Conservation (phyloP, 441 rosid species). For the Erysimum cheiri region DNA sequence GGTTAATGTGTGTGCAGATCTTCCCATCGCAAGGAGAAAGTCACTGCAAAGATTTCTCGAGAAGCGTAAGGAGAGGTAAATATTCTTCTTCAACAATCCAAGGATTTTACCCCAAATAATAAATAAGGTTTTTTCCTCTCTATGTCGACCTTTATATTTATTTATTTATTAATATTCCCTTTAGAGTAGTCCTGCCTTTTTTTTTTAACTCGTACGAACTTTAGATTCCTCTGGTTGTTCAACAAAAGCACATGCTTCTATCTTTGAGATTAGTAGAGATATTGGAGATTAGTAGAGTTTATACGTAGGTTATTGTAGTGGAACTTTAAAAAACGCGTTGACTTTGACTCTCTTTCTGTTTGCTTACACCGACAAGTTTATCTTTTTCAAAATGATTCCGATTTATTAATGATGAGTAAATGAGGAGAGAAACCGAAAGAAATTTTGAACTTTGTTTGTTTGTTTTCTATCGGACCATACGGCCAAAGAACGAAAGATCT, state of each 20-base stretch:
- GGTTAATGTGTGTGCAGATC: slow-evolving; percentile 48
- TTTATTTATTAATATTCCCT: background rate
- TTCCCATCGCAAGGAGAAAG: slow-evolving; percentile 69
- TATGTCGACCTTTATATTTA: background rate
- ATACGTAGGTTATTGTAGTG: slow-evolving; percentile 2
- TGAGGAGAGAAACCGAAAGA: background rate
- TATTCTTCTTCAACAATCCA: slow-evolving; percentile 20
- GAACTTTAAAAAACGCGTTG: slow-evolving; percentile 25
- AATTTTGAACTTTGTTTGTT: background rate
- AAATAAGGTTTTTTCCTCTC: background rate
- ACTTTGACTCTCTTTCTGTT: slow-evolving; percentile 2
- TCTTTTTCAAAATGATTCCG: background rate
- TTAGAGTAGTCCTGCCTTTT: background rate
- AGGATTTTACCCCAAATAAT: slow-evolving; percentile 22
- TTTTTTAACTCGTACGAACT: background rate
- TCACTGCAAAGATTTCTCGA: slow-evolving; percentile 85
- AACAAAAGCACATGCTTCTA: slow-evolving; percentile 25
- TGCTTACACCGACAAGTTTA: slow-evolving; percentile 11
- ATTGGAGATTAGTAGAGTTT: background rate
- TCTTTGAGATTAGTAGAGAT: background rate
- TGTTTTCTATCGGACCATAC: slow-evolving; percentile 8
- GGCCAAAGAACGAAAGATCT: background rate
- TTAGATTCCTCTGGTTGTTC: slow-evolving; percentile 19
- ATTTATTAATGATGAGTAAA: slow-evolving; percentile 6
- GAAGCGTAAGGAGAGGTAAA: slow-evolving; percentile 90